Conservation (phyloP, 352 stramenopile species). For the Phytophthora vignae region DNA sequence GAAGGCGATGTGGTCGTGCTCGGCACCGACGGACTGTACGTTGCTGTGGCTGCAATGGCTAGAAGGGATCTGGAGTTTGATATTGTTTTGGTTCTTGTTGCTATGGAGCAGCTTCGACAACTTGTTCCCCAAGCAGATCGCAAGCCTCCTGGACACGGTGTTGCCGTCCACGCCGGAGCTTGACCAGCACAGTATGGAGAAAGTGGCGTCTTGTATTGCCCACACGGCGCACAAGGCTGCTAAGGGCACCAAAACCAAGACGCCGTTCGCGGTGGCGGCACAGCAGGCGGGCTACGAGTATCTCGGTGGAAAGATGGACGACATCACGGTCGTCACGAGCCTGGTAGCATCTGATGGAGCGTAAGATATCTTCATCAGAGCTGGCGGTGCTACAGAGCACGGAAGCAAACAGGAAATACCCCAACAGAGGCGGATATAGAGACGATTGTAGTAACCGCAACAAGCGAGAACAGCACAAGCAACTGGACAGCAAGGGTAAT, state of each 20-base stretch:
- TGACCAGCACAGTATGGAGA: slow-evolving; percentile 73
- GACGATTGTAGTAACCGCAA: slow-evolving; percentile 14
- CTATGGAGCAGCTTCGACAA: slow-evolving; percentile 92
- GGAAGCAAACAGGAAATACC: slow-evolving; percentile 1
- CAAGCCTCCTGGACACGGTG: slow-evolving; percentile 69
- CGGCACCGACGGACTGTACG: slow-evolving; percentile 94
- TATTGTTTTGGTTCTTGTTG: too few relatives aligned
- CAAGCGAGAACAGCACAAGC: slow-evolving; percentile 3
- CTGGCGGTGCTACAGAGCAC: slow-evolving; percentile 5
- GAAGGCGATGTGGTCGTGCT: slow-evolving; percentile 93
- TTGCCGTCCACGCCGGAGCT: slow-evolving; percentile 60
- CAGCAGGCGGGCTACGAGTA: slow-evolving; percentile 82
- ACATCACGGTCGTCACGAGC: slow-evolving; percentile 90
- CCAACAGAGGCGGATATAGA: slow-evolving; percentile 22
- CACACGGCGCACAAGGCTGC: slow-evolving; percentile 83
- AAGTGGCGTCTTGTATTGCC: slow-evolving; percentile 80
- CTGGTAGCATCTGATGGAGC: slow-evolving; percentile 53
- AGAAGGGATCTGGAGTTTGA: too few relatives aligned
- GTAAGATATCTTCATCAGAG: background rate
- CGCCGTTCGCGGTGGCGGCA: slow-evolving; percentile 81
- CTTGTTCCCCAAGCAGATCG: slow-evolving; percentile 90
- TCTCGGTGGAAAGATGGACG: slow-evolving; percentile 90
- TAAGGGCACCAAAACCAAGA: slow-evolving; percentile 73
- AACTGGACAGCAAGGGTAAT: background rate
- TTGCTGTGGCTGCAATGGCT: background rate